A percentile compares a stretch with the other conserved stretches of the same genome.
Conservation (phyloP, 1,139 yeast species). For the Maudiozyma humilis region DNA sequence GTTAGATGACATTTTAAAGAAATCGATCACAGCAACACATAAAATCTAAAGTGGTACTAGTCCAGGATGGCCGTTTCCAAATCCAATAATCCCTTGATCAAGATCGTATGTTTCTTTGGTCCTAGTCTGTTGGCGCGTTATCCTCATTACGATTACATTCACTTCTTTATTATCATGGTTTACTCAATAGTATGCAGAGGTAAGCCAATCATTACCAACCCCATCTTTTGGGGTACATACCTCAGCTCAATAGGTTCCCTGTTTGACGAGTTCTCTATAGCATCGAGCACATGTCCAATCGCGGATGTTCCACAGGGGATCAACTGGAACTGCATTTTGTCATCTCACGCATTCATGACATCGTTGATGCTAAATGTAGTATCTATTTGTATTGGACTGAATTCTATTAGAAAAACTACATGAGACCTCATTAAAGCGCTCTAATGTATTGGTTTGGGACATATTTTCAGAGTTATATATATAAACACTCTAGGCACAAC, state of each 20-base stretch:
- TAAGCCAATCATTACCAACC: neutral
- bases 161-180: neutral
- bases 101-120: neutral
- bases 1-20: too few species aligned
- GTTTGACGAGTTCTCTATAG: neutral
- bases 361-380: neutral
- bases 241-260: neutral
- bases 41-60: neutral
- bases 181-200: neutral
- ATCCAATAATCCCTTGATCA: neutral
- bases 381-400: neutral
- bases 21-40: too few species aligned
- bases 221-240: slow-evolving; percentile 2
- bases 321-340: neutral
- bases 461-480: too few species aligned
- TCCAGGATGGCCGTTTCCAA: neutral
- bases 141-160: slow-evolving; percentile 3
- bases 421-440: too few species aligned
- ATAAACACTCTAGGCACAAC: too few species aligned
- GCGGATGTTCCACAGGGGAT: neutral
- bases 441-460: too few species aligned
- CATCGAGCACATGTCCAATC: neutral
- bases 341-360: neutral
- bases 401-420: neutral
- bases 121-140: slow-evolving; percentile 1